Evolutionary conservation across 805 yeast species (phyloP), one percentile per base, ranked within the genome.

Genomic region (Grigorovia humatica): DNA sequence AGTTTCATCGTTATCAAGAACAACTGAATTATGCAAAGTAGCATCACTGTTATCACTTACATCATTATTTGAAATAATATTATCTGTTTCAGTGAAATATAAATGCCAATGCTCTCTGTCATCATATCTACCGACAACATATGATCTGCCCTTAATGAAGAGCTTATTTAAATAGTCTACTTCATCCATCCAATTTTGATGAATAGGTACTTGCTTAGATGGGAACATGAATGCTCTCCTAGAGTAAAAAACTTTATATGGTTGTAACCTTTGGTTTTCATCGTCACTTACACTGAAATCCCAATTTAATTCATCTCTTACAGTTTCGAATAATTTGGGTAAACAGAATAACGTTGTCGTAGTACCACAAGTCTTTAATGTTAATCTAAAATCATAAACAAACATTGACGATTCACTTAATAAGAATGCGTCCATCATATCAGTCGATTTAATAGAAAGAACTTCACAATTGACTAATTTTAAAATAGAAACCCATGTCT

Each of bases 221-320:
- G 98, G 99, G 67, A 89, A 91, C 91, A 91, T 83, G 69, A 90
- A 90, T 41, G 88, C 78, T 67, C 96, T 81, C 66, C 97, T 80
- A 4, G 97, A 88, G 69, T 93, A 91, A 61, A 91, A 89, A 6
- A 88, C 81, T 58, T 84, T 78, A 68, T 76, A 78, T 35, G 88
- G 81, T 29, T 68, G 65, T 27, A 60, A 54, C 61, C 59, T 51
- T 32, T 32, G 15, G 20, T 51, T 52, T 17, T 27, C 45, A 0
- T 51, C 52, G 19, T 51, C 58, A 2, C 4, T 4, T 9, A 32
- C 27, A 35, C 20, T 52, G 57, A 74, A 64, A 51, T 72, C 50
- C 80, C 80, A 70, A 54, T 64, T 63, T 44, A 78, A 67, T 51
- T 72, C 71, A 5, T 64, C 54, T 17, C 66, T 59, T 3, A 81